These are phyloP conservation scores for Mycena filopes DNA, from an alignment of 768 basidiomycete genomes.

Conservation along the genomic window DNA sequence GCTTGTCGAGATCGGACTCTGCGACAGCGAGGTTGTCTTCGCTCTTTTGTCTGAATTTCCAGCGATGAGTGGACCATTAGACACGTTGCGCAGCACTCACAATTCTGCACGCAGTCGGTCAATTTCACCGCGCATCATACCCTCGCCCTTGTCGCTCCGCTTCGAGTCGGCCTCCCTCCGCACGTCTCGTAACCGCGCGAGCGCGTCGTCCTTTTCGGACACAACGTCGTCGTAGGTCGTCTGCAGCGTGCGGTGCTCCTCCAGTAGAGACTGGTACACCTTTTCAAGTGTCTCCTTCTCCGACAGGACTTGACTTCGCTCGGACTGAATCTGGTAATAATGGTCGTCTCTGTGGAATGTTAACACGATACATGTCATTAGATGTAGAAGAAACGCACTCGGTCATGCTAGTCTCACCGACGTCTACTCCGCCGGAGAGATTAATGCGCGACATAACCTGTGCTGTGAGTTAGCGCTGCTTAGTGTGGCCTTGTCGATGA, in stretches of 20 bases:
- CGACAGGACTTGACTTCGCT: constrained; percentile 76
- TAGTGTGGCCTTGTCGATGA: background rate
- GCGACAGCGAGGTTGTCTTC: constrained; percentile 89
- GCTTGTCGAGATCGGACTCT: constrained; percentile 87
- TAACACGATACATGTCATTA: background rate
- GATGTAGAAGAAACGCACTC: constrained; percentile 63
- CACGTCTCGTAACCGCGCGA: constrained; percentile 68
- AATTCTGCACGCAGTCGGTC: constrained; percentile 84
- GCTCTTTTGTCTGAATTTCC: constrained; percentile 81
- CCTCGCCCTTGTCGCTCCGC: constrained; percentile 78
- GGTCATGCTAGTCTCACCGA: constrained; percentile 75
- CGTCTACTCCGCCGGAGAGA: constrained; percentile 55
- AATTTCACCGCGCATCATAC: constrained; percentile 82
- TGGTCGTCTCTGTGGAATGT: constrained; percentile 78
- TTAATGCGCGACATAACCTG: constrained; percentile 85
- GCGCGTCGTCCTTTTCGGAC: constrained; percentile 83
- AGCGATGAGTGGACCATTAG: constrained; percentile 19
- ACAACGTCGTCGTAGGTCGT: constrained; percentile 79
- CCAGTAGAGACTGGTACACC: constrained; percentile 77
- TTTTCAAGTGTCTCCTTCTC: constrained; percentile 92
- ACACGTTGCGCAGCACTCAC: constrained; percentile 61
- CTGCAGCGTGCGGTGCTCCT: constrained; percentile 81
- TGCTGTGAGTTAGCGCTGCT: constrained; percentile 10
- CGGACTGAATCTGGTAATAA: constrained; percentile 87
- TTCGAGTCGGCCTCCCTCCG: constrained; percentile 68